phyloP scores from a whole-genome alignment of 2,329 filamentous ascomycete species.

The Xylariaceae sp. region DNA sequence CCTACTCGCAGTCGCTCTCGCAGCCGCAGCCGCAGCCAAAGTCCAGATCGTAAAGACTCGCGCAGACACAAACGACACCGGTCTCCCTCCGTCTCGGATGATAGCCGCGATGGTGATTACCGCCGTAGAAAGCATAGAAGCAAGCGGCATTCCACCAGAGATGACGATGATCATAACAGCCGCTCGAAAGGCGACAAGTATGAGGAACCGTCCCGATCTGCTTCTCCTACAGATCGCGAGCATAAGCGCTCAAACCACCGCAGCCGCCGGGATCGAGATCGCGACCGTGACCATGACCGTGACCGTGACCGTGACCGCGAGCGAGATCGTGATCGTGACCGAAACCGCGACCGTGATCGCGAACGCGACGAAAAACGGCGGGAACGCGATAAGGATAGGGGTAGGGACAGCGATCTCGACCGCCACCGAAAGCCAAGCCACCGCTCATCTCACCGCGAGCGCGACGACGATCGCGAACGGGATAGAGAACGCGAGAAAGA shows the following conservation, averaged over 20 bases:
- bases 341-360: slow-evolving; percentile 34
- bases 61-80: slow-evolving; percentile 52
- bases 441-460: slow-evolving; percentile 40
- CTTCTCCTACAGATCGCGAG: slow-evolving; percentile 52
- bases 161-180: slow-evolving; percentile 43
- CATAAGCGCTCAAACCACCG: slow-evolving; percentile 45
- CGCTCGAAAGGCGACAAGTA: slow-evolving; percentile 41
- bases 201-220: slow-evolving; percentile 58
- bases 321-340: slow-evolving; percentile 39
- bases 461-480: slow-evolving; percentile 41
- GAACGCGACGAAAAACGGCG: slow-evolving; percentile 39
- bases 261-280: slow-evolving; percentile 41
- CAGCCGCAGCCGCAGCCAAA: slow-evolving; percentile 42
- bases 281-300: slow-evolving; percentile 40
- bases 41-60: slow-evolving; percentile 44
- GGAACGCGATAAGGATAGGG: slow-evolving; percentile 37
- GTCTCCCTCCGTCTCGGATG: slow-evolving; percentile 46
- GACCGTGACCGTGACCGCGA: slow-evolving; percentile 41
- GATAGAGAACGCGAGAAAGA: slow-evolving; percentile 36
- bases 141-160: slow-evolving; percentile 41
- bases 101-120: slow-evolving; percentile 47
- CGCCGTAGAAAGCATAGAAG: slow-evolving; percentile 50
- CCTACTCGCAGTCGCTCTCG: slow-evolving; percentile 39
- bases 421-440: slow-evolving; percentile 38
- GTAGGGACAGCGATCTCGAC: slow-evolving; percentile 36